These are phyloP conservation scores for Ambrosiella xylebori DNA, from an alignment of 2,329 filamentous ascomycete species.

Conservation along the genomic window DNA sequence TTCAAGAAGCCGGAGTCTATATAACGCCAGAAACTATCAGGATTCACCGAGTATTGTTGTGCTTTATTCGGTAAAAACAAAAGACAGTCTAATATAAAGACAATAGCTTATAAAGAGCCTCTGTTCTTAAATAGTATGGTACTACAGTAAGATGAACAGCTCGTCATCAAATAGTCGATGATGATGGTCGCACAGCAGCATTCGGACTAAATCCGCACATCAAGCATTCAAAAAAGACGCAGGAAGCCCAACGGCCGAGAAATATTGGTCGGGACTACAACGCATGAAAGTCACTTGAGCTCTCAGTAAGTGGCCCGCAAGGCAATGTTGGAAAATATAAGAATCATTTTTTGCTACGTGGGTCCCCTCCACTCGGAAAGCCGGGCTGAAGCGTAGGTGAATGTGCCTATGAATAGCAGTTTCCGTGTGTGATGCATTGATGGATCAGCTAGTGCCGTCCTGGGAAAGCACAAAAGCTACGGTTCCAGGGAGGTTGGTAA, in stretches of 20 bases:
- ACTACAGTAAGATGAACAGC: background rate
- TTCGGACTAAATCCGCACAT: background rate
- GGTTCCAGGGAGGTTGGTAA: background rate
- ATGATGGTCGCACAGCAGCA: background rate
- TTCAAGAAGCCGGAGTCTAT: background rate
- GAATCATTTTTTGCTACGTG: background rate
- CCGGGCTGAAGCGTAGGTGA: background rate
- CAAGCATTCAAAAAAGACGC: background rate
- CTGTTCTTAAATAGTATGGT: background rate
- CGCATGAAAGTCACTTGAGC: background rate
- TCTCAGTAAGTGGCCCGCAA: too few species aligned
- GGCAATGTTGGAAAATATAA: too few species aligned
- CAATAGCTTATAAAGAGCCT: background rate
- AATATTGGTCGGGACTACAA: background rate
- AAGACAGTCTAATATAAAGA: background rate
- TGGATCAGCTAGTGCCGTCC: background rate
- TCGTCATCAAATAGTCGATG: background rate
- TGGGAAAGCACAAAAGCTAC: background rate
- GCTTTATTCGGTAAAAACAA: background rate
- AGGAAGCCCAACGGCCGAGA: background rate
- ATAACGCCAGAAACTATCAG: background rate
- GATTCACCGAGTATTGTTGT: background rate
- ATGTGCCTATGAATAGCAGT: background rate
- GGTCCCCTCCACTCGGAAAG: background rate
- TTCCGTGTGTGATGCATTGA: background rate